phyloP scores from a whole-genome alignment of 2,329 filamentous ascomycete species.

The Nakataea oryzae region DNA sequence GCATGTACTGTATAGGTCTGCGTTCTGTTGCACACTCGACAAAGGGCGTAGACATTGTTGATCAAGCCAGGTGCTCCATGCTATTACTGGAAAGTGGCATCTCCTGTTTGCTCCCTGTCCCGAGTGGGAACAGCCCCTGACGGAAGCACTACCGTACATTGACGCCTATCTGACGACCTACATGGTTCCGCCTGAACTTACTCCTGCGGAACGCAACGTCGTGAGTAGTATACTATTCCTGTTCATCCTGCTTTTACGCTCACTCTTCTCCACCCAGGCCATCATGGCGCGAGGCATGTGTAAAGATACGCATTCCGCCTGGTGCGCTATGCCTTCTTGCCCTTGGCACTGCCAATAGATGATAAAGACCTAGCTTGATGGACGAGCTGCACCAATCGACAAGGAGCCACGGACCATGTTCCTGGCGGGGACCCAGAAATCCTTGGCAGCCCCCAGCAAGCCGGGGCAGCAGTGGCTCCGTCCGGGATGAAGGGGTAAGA shows the following conservation, averaged over 20 bases:
- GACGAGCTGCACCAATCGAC: no score
- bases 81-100: background rate
- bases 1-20: background rate
- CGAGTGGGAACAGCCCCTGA: background rate
- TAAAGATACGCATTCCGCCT: no score
- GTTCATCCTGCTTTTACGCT: no score
- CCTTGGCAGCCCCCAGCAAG: background rate
- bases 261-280: no score
- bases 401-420: no score
- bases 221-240: no score
- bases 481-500: background rate
- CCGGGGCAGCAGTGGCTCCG: background rate
- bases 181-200: no score
- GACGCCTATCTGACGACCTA: background rate
- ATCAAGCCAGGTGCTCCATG: background rate
- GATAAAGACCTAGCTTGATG: no score
- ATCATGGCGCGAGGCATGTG: no score
- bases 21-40: no score
- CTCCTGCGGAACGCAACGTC: no score
- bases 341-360: background rate
- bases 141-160: background rate
- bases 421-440: background rate
- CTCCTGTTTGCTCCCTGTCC: background rate
- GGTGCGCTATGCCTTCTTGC: no score
- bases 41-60: background rate